Percentiles rank a stretch among this genome's conserved stretches.
Conservation (phyloP, 176 grass and related monocot genomes). For the Sorghum bicolor region Sorghum_bicolor_NCBIv3 NC_012870.2:5291501-5292000, state of each 20-base stretch:
- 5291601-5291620: not conserved
- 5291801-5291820: constrained; percentile 43
- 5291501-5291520: constrained; percentile 88
- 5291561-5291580: not conserved
- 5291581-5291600: not conserved
- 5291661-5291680: not conserved
- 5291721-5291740: constrained; percentile 1
- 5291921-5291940: not conserved
- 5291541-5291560: not conserved
- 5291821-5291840: constrained; percentile 63
- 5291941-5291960: constrained; percentile 59
- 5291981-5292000: constrained; percentile 99
- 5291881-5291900: not conserved
- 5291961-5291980: constrained; percentile 85
- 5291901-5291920: not conserved
- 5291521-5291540: constrained; percentile 18
- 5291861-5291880: constrained; percentile 39
- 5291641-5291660: not conserved
- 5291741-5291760: constrained; percentile 98
- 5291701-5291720: not conserved
- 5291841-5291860: constrained; percentile 90
- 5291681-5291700: constrained; percentile 1
- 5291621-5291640: not conserved
- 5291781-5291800: constrained; percentile 75
- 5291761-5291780: constrained; percentile 92